Base-by-base conservation (phyloP, 208 protist genomes). In the Leptomonas pyrrhocoris region DNA sequence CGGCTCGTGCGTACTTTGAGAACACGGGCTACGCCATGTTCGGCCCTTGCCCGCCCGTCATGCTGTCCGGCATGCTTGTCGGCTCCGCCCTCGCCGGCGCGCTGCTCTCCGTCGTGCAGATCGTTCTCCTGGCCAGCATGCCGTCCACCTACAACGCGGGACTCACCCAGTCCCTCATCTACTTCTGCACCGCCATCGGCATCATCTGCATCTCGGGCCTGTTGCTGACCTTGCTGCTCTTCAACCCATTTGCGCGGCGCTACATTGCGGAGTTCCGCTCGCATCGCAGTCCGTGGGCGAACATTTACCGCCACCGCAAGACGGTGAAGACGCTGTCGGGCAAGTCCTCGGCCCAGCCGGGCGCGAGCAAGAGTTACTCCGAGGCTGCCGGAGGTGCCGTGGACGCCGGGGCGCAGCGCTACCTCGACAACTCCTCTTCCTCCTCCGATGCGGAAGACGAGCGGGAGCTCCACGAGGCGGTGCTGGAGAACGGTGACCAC, bases 11-110 rank as follows among this genome's bases (percentile, higher is more conserved):
- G 21, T 95, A 94, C 73, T 94, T 92, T 68, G 88, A 97, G 70
- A 91, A 93, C 60, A 94, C 86, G 18, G 85, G 90, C n/a, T 98
- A 96, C 73, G 93, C 91, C 25, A 60, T 98, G 21, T 94, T 94
- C 49, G 87, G 81, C 15, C 79, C 85, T 0, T 89, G 89, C 57
- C 93, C 93, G 16, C 55, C 68, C 13, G 89, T 86, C 45, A 90
- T 86, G 62, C 72, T 88, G 45, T 80, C 88, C 12, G 88, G 77
- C 19, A 82, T 94, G 63, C 80, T 97, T 38, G 60, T 85, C 43
- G 94, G 94, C 42, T 84, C 77, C 25, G 79, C 86, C 4, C 30
- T 88, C 55, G 88, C 75, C 11, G 90, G 92, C 21, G 78, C 74
- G 18, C 46, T 93, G 9, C 80, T 91, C 42, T 89, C 85, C 9